phyloP scores from a whole-genome alignment of 2,329 filamentous ascomycete species.

The Hymenoscyphus infarciens region DNA sequence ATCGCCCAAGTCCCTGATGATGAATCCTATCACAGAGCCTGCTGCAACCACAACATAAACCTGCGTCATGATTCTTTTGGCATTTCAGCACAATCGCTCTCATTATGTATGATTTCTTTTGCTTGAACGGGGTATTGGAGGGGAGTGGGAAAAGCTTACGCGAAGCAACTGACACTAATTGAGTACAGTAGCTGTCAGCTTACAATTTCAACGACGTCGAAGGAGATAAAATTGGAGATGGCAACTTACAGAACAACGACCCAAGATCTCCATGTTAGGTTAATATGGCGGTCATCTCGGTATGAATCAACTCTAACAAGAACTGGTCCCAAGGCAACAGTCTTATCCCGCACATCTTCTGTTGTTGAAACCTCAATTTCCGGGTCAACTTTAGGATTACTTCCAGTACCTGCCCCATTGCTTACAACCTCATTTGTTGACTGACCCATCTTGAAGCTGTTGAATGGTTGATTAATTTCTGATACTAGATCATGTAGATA shows the following conservation, averaged over 20 bases:
- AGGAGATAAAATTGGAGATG: conserved; percentile 7
- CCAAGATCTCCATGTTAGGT: conserved; percentile 54
- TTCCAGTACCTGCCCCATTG: not conserved
- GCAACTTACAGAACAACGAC: conserved; percentile 42
- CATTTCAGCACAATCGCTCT: not conserved
- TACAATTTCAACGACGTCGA: conserved; percentile 36
- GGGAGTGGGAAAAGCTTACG: conserved; percentile 32
- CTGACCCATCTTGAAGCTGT: not conserved
- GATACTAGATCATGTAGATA: not conserved
- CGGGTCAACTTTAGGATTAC: not conserved
- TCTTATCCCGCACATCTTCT: not conserved
- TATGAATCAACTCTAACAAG: conserved; percentile 25
- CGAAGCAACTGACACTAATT: conserved; percentile 45
- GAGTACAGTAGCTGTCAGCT: not conserved
- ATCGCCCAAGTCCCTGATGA: conserved; percentile 50
- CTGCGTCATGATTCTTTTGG: conserved; percentile 46
- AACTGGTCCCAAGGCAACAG: not conserved
- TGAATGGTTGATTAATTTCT: not conserved
- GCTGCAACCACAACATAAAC: conserved; percentile 54
- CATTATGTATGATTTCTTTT: not conserved
- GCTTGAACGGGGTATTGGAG: not conserved
- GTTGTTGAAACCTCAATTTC: not conserved
- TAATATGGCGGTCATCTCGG: conserved; percentile 40
- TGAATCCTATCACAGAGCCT: conserved; percentile 54
- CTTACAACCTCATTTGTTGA: not conserved